Evolutionary conservation across 257 asterid genomes (phyloP), one percentile per base, ranked within the genome.

Genomic region (Euphrasia confusa): DNA sequence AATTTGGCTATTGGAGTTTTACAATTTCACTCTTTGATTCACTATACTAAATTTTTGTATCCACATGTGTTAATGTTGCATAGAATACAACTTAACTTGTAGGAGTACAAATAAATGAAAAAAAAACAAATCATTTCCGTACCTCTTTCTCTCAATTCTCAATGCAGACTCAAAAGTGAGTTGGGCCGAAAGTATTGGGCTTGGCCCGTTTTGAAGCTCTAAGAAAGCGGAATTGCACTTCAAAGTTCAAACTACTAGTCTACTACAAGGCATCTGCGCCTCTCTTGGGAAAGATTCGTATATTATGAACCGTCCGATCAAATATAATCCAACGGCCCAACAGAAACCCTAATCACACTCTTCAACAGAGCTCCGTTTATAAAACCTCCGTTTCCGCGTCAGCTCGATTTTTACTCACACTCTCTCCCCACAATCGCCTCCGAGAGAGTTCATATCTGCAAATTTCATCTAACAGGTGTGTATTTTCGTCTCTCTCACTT

Each of bases 361-460:
- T 47, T 12, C 53, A 11, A 10, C 54, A 0, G 5, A 24, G 3
- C 60, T 28, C 40, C 24, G 24, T 35, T 4, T 72, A 66, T 61
- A 72, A 61, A 49, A 10, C 65, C 32, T 42, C 53, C 5, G 7
- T 12, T 21, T 33, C 47, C 10, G 13, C 50, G 1, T 2, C 28
- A 10, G 8, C 2, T 10, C 7, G 2, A 7, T 4, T 0, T 4
- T 6, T 10, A 12, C 7, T 4, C 15, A 3, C 52, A 2, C 60
- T 60, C 42, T 12, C 68, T 68, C 47, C 13, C 47, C 37, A 13
- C 24, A 53, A n/a, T 45, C 72, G 72, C 65, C 76, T 26, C 6
- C 40, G 49, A 59, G 58, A 50, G 53, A 58, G 59, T 40, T 42
- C 50, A 13, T 1, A 50, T 12, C 42, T 32, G 39, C 61, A 14